phyloP scores from a whole-genome alignment of 257 asterid genomes.

The Solanum chilense region DNA sequence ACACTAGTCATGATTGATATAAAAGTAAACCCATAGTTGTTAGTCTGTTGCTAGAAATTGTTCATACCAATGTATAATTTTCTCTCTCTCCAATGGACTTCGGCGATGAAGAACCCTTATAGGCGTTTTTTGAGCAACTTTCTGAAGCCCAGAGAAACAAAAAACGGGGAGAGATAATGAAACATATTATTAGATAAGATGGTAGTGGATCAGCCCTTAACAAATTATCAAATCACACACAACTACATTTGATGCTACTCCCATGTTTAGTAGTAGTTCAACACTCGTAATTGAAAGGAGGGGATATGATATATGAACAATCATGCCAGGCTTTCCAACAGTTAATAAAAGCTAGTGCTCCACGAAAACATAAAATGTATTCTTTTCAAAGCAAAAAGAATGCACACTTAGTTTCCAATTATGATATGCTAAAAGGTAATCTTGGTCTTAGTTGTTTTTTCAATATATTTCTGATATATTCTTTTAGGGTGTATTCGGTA shows the following conservation, averaged over 20 bases:
- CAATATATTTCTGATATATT: background rate
- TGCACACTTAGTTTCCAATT: too few species aligned
- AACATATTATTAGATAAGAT: background rate
- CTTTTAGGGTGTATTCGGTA: background rate
- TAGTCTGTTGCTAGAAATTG: background rate
- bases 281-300: background rate
- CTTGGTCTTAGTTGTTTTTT: background rate
- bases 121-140: constrained; percentile 87
- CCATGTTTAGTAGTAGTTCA: background rate
- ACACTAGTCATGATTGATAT: background rate
- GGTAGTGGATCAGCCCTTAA: background rate
- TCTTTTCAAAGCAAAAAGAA: background rate
- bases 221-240: background rate
- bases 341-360: background rate
- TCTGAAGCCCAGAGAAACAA: constrained; percentile 24
- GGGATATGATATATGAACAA: background rate
- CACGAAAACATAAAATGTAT: background rate
- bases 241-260: background rate
- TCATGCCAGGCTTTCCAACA: background rate
- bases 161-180: constrained; percentile 2
- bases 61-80: constrained; percentile 68
- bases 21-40: background rate
- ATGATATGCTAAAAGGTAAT: too few species aligned
- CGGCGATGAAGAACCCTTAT: constrained; percentile 95
- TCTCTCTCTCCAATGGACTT: constrained; percentile 86